phyloP scores from a whole-genome alignment of 1,284 basidiomycete genomes.

The Ustilago esculenta region DNA sequence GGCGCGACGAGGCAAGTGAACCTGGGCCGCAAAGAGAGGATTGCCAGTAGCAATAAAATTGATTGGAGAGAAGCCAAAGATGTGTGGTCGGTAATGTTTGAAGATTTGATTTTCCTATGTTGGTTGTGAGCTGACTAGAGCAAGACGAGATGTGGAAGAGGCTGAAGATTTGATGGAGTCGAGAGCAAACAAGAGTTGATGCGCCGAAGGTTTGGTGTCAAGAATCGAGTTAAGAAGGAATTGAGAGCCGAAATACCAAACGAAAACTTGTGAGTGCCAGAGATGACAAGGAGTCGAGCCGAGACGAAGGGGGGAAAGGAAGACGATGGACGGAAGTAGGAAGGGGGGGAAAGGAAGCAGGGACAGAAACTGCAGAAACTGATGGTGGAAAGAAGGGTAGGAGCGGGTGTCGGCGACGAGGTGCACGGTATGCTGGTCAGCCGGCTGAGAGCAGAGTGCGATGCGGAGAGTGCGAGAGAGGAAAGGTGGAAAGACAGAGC shows the following conservation, averaged over 20 bases:
- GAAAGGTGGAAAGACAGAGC: background rate
- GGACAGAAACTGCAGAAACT: conserved; percentile 7
- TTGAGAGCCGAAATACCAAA: no score
- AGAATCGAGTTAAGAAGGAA: no score
- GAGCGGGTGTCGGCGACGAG: conserved; percentile 9
- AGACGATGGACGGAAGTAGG: background rate
- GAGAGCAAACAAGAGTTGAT: no score
- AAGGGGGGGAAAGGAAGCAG: conserved; percentile 2
- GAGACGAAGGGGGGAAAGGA: conserved; percentile 5
- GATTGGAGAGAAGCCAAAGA: no score
- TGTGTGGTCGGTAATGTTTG: no score
- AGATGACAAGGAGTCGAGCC: background rate
- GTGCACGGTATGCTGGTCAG: no score
- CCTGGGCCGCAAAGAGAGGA: no score
- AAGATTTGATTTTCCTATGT: background rate
- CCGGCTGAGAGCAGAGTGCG: no score
- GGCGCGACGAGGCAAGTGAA: no score
- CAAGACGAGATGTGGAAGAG: conserved; percentile 4
- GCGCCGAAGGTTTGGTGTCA: no score
- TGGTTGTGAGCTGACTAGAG: background rate
- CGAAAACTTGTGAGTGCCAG: conserved; percentile 2
- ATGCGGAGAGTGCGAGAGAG: no score
- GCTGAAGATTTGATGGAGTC: background rate
- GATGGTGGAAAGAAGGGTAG: conserved; percentile 21
- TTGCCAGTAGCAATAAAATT: no score